Evolutionary conservation across 2,329 filamentous ascomycete genomes (phyloP), one percentile per base, ranked within the genome.

Genomic region (Capronia epimyces): DNA sequence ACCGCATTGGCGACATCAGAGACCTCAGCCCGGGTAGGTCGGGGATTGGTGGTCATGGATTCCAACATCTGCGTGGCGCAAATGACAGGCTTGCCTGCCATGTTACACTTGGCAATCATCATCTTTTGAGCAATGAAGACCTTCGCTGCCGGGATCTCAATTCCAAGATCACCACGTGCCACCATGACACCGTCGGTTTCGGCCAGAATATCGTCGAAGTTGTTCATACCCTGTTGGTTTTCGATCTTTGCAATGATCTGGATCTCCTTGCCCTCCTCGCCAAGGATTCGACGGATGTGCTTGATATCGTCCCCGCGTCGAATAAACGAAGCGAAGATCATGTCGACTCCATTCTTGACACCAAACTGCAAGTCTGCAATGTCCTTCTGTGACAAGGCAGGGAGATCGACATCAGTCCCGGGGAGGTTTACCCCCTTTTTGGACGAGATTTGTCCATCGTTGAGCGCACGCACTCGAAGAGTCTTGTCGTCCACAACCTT

Each of bases 161-260:
- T 98, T 78, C 93, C 93, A 60, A 95, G 77, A 69, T 97, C 93
- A 77, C 93, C 93, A 82, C 93, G 91, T 66, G 93, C 93, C 63
- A 98, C 93, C 93, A 98, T 98, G 77, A 98, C 90, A 80, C 93
- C 93, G 71, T 98, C 93, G 4, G 93, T 97, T 77, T 90, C 89
- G 68, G 82, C 80, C 55, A 98, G 83, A 66, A 98, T 98, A 77
- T 97, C 91, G 64, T 87, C 84, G 72, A 98, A 98, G 82, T 98
- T 98, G 84, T 98, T 97, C 61, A 98, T 87, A 74, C 93, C 93
- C 76, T 98, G 93, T 73, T 95, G 88, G 80, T 98, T 98, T 82
- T 98, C 93, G 63, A 98, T 95, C 86, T 98, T 98, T 81, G 93
- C 87, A 70, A 98, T 97, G 76, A 98, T 95, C 78, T 98, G 91